Evolutionary conservation across 2,329 filamentous ascomycete species (phyloP).

Genomic region (Talaromyces sp.): DNA sequence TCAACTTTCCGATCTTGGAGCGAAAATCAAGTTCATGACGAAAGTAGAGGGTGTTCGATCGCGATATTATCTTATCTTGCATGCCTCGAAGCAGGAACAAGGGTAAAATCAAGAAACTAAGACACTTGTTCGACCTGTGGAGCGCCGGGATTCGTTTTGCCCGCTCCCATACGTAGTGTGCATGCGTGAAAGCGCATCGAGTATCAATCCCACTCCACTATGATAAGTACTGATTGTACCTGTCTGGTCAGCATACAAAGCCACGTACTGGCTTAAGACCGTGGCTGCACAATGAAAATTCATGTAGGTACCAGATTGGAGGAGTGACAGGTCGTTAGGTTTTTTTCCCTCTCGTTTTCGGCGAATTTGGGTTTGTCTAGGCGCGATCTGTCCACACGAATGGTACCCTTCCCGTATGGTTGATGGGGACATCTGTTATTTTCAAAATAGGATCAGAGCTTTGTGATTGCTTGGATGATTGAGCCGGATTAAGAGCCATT

Average conservation of each 20-base stretch:
- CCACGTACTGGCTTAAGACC: slow-evolving; percentile 7
- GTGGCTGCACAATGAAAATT: slow-evolving; percentile 7
- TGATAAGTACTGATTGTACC: background rate
- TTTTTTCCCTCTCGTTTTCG: background rate
- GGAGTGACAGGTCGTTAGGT: background rate
- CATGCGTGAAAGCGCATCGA: background rate
- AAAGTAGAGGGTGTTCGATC: background rate
- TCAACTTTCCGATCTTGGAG: background rate
- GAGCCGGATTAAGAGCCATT: background rate
- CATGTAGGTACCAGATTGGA: background rate
- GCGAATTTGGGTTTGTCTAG: background rate
- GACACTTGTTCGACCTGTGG: background rate
- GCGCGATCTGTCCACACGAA: background rate
- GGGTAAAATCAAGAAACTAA: slow-evolving; percentile 3
- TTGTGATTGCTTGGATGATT: background rate
- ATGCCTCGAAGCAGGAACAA: slow-evolving; percentile 13
- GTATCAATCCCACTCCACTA: background rate
- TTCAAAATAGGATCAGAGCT: background rate
- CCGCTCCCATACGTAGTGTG: background rate
- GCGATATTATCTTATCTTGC: slow-evolving; percentile 9
- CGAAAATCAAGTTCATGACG: background rate
- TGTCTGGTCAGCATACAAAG: background rate
- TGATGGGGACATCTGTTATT: background rate
- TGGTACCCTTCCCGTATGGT: no score
- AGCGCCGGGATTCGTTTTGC: background rate